Evolutionary conservation across 306 rosid species (phyloP).

Genomic region (Vigna mungo): DNA sequence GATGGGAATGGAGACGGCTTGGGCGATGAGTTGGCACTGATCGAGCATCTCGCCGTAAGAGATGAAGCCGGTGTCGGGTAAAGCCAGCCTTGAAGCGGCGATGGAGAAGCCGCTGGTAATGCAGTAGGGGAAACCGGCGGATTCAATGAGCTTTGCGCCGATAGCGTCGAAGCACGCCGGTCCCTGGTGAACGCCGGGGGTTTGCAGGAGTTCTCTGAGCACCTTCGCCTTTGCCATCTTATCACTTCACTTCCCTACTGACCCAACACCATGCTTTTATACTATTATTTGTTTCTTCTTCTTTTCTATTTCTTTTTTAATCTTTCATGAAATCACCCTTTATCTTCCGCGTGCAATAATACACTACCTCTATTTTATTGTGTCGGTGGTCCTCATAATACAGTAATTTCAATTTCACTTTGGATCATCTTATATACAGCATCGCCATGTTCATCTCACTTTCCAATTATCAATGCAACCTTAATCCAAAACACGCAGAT

Average conservation of each 20-base stretch:
- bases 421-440: too few species aligned
- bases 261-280: too few species aligned
- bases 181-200: conserved; percentile 78
- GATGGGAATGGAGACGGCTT: conserved; percentile 81
- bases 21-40: conserved; percentile 73
- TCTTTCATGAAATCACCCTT: too few species aligned
- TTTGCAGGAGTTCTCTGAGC: conserved; percentile 63
- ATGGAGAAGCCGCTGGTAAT: conserved; percentile 90
- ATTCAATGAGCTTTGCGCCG: conserved; percentile 79
- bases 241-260: too few species aligned
- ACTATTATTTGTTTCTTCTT: too few species aligned
- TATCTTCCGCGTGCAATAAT: too few species aligned
- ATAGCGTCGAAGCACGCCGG: conserved; percentile 91
- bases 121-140: conserved; percentile 78
- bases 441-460: background rate
- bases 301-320: too few species aligned
- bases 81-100: conserved; percentile 76
- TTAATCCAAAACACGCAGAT: background rate
- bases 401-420: too few species aligned
- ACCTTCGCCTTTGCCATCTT: conserved; percentile 42
- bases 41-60: conserved; percentile 91
- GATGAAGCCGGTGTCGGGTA: conserved; percentile 84
- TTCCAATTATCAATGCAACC: background rate
- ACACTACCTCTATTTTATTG: too few species aligned
- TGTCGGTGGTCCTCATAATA: too few species aligned